Evolutionary conservation across 805 yeast species (phyloP), one percentile per base, ranked within the genome.

Genomic region (Lipomyces sp.): DNA sequence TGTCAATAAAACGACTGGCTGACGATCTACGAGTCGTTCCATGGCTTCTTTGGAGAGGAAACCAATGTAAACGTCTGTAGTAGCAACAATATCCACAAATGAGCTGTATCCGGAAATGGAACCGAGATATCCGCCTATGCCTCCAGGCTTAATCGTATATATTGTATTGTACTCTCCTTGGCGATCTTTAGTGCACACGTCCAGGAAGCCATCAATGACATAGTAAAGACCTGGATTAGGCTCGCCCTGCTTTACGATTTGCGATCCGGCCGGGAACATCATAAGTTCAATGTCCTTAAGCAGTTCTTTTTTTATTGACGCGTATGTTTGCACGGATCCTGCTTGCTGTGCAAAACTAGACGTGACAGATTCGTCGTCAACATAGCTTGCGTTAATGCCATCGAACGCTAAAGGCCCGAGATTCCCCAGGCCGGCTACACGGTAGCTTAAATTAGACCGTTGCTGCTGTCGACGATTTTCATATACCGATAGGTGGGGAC

Each of bases 71-170:
- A 83, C 82, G 58, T 85, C 86, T 0, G 85, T 78, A 2, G 84
- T 81, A 0, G 97, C 90, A 53, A 78, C 82, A 4, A 93, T 84
- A 29, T 87, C 85, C 2, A 88, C 92, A 72, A 92, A 85, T 0
- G 98, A 90, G 65, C 87, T 85, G 69, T 89, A 86, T 0, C 97
- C 95, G 8, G 92, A 83, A 15, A 93, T 77, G 0, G 96, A 84
- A 3, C 96, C 91, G 57, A 94, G 76, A 74, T 90, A 94, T 0
- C 98, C 98, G 0, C 94, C 96, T 15, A 94, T 76, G 3, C 95
- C 95, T 5, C 98, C 98, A 1, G 88, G 81, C 15, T 82, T 78
- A 1, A 92, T 87, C 0, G 86, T 83, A 71, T 87, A 88, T 2
- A 68, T 57, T 3, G 67, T 45, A n/a, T 61, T 58, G 53, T 67